These are phyloP conservation scores for Candida sanyaensis DNA, from an alignment of 1,139 yeast genomes.

Conservation along the genomic window DNA sequence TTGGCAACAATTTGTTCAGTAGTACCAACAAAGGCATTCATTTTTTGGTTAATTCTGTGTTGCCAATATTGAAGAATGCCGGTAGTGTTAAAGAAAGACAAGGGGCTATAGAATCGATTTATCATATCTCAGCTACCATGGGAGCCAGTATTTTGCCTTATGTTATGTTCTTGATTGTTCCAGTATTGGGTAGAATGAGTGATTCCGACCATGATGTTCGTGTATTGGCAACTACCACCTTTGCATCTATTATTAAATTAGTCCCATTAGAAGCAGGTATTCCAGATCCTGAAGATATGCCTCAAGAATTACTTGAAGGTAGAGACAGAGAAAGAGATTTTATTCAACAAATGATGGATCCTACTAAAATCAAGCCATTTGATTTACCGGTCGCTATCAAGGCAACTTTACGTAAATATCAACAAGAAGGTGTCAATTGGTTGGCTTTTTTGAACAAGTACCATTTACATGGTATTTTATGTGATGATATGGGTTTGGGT, in stretches of 20 bases:
- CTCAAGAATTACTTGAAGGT: constrained; percentile 78
- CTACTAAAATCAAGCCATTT: constrained; percentile 86
- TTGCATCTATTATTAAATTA: constrained; percentile 92
- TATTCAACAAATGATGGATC: constrained; percentile 97
- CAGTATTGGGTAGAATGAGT: constrained; percentile 97
- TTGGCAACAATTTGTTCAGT: constrained; percentile 81
- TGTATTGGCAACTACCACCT: constrained; percentile 88
- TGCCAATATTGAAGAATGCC: constrained; percentile 83
- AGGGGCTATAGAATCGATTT: constrained; percentile 91
- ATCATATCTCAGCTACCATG: constrained; percentile 83
- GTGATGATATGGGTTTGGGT: constrained; percentile 99
- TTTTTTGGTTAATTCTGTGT: constrained; percentile 74
- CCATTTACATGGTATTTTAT: constrained; percentile 92
- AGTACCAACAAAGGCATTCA: constrained; percentile 72
- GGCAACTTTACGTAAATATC: constrained; percentile 92
- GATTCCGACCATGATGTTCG: constrained; percentile 92
- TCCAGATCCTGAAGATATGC: constrained; percentile 93
- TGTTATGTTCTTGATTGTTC: constrained; percentile 92
- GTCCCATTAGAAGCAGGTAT: constrained; percentile 98
- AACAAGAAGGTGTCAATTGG: constrained; percentile 99
- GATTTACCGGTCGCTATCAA: constrained; percentile 87
- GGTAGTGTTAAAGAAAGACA: constrained; percentile 78
- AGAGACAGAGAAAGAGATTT: constrained; percentile 95
- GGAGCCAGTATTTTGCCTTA: constrained; percentile 90
- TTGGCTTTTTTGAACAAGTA: constrained; percentile 92